Evolutionary conservation across 2,329 filamentous ascomycete species (phyloP), one percentile per base, ranked within the genome.

Genomic region (Cladosporium sp.): DNA sequence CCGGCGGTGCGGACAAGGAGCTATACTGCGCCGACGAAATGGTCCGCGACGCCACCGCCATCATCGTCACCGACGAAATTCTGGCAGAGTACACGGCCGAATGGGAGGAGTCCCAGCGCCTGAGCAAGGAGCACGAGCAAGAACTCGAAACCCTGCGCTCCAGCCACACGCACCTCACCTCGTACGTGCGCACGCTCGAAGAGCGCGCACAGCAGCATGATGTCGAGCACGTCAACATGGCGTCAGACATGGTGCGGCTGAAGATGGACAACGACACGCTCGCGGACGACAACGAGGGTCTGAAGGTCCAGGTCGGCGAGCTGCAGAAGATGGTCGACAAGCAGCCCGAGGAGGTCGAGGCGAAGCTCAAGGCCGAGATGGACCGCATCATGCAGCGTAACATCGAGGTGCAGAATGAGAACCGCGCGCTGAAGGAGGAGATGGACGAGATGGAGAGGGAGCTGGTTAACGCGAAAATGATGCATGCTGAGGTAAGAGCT

Each of bases 241-340:
- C 92, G 0, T 95, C 89, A 1, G 89, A 97, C 63, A 77, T 98
- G 41, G 90, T 98, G 33, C 86, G 86, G 59, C 86, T 89, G 40
- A 96, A 97, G 70, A 89, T 98, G 4, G 86, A 95, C 65, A 97
- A 97, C 62, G 87, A 95, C 66, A 86, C 89, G 66, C 75, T 98
- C 37, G 82, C 82, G 43, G 93, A 98, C 63, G 82, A 90, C 68
- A 96, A 95, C 62, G 93, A 98, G 70, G 87, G 83, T 44, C 75
- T 97, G 59, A 87, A 83, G 66, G 84, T 86, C 9, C 89, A 96
- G 68, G 89, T 95, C 16, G 80, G 82, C 52, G 91, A 96, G 70
- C 76, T 98, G 54, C 85, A 88, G 64, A 81, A 83, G 43, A 85
- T 97, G 35, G 90, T 97, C 31, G 88, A 96, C 66, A 86, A 84